These are phyloP conservation scores for Neopestalotiopsis clavispora DNA, from an alignment of 2,329 filamentous ascomycete species.

Conservation along the genomic window DNA sequence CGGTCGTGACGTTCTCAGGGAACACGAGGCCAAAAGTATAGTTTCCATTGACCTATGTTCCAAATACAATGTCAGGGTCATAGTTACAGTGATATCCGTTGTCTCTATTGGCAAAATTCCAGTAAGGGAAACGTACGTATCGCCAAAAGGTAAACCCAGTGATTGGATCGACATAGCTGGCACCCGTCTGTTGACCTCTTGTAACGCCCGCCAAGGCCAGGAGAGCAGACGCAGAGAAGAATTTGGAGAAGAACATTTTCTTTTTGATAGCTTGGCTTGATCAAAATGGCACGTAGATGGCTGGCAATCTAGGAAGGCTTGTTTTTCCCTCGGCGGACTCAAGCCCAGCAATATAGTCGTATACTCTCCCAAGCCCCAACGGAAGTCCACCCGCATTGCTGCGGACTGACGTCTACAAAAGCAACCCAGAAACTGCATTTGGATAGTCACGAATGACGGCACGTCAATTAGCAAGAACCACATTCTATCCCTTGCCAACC, in stretches of 20 bases:
- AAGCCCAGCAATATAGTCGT: not conserved
- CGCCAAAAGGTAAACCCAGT: slow-evolving; percentile 13
- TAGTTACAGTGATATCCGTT: not conserved
- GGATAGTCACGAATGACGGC: not conserved
- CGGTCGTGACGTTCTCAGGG: slow-evolving; percentile 8
- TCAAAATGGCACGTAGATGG: not conserved
- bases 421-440: not conserved
- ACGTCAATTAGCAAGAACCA: not conserved
- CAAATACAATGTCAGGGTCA: not conserved
- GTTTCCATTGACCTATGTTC: not conserved
- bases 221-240: not conserved
- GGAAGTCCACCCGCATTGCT: not conserved
- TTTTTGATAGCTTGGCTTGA: not conserved
- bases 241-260: not conserved
- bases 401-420: not conserved
- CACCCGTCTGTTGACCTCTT: slow-evolving; percentile 5
- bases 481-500: not conserved
- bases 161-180: slow-evolving; percentile 9
- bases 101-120: not conserved
- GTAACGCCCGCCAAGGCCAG: not conserved
- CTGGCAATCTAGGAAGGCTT: not conserved
- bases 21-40: slow-evolving; percentile 11
- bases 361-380: not conserved
- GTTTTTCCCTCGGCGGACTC: not conserved
- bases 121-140: not conserved